Base-by-base conservation (phyloP, 2,329 filamentous ascomycete genomes). In the Hymenoscyphus occultus region DNA sequence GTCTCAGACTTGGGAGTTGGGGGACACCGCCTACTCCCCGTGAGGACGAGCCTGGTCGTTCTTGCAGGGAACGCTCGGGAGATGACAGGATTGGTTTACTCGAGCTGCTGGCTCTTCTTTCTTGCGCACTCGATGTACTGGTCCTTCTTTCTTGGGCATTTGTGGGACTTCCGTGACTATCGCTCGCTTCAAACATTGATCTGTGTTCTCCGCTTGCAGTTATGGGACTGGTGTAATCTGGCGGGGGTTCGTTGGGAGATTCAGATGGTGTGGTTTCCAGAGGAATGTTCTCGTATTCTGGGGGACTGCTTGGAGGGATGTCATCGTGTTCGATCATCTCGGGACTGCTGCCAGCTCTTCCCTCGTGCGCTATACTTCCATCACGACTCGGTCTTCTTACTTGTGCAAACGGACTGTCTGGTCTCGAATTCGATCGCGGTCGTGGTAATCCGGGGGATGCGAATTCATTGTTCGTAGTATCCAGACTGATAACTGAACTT, bases 401-500 rank as follows among this genome's bases (percentile, higher is more conserved):
- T 40, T 72, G 73, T 28, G 63, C 45, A 60, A 65, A 59, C 13
- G 71, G 79, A n/a, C 80, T 82, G 10, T 78, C 78, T 6, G 78
- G 71, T 10, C 77, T 76, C 3, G 84, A 85, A 64, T 77, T 76
- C 4, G 78, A 75, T 31, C 78, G 73, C 5, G 81, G 78, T n/a
- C 78, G 73, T 16, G 74, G 72, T 39, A 79, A 68, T 10, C 74
- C 73, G 5, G 79, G 76, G 6, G 81, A 80, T 16, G 78, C 77
- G 5, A 81, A 68, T 59, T 78, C 77, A 16, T 72, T 75, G 61
- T 80, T 80, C 64, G 80, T 81, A 7, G 76, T 78, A 64, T 80
- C 78, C 65, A 86, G 78, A 73, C 83, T 86, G n/a, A 85, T 72
- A 16, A 84, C 78, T 1, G 86, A 87, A 71, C 81, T 83, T n/a